Conservation (phyloP, 176 grass and related monocot genomes). For the Raddia guianensis region DNA sequence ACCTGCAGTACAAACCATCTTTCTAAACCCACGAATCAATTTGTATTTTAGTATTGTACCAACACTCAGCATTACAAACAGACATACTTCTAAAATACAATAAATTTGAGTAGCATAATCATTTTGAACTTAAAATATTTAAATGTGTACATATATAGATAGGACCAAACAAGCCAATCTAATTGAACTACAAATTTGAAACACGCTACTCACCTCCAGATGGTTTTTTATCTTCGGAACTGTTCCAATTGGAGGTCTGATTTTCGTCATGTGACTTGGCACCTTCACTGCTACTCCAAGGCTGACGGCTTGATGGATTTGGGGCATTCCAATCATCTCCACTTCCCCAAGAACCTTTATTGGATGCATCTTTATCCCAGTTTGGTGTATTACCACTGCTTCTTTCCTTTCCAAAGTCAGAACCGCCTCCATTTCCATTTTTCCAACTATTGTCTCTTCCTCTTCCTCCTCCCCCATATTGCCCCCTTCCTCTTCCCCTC, state of each 20-base stretch:
- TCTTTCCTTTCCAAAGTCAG: conserved; percentile 47
- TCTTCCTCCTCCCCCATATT: conserved; percentile 53
- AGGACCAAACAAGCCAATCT: neutral
- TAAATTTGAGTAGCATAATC: conserved; percentile 21
- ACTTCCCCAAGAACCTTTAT: conserved; percentile 30
- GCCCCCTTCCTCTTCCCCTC: conserved; percentile 54
- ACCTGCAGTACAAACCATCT: conserved; percentile 19
- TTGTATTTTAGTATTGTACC: conserved; percentile 20
- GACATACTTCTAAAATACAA: conserved; percentile 12
- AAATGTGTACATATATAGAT: neutral
- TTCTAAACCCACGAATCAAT: conserved; percentile 18
- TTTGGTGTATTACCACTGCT: conserved; percentile 29
- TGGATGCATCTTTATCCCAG: conserved; percentile 27
- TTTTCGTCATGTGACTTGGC: conserved; percentile 46
- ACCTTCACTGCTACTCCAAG: neutral
- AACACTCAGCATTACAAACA: conserved; percentile 5
- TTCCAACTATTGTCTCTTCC: conserved; percentile 44
- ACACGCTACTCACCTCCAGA: conserved; percentile 40
- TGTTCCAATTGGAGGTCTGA: conserved; percentile 47
- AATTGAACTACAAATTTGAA: conserved; percentile 15
- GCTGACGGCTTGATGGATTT: conserved; percentile 23
- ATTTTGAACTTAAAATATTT: neutral
- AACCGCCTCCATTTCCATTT: conserved; percentile 34
- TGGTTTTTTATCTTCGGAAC: conserved; percentile 33
- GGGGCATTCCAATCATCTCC: conserved; percentile 38